Percentiles rank a stretch among this genome's conserved stretches.
Evolutionary conservation across 345 rosid species (phyloP).

Genomic region (Microcos paniculata): DNA sequence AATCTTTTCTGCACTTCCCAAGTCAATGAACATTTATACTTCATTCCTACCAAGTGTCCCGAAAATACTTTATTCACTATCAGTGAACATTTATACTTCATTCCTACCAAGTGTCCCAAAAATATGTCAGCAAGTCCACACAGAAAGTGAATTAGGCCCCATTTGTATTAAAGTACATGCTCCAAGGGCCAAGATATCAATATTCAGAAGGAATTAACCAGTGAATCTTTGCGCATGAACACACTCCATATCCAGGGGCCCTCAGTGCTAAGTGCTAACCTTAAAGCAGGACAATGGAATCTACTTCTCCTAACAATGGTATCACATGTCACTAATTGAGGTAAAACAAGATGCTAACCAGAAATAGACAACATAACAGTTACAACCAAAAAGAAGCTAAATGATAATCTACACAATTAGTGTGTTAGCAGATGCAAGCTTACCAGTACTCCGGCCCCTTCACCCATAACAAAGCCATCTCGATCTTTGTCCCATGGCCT

Average conservation of each 20-base stretch:
- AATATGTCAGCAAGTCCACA: not conserved
- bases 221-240: not conserved
- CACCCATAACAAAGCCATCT: constrained; percentile 99
- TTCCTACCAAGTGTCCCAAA: not conserved
- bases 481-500: constrained; percentile 97
- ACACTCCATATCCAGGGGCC: not conserved
- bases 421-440: constrained; percentile 27
- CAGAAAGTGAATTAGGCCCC: not conserved
- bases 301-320: not conserved
- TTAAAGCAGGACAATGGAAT: not conserved
- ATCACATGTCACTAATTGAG: not conserved
- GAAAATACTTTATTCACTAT: too few relatives aligned
- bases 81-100: not conserved
- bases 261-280: not conserved
- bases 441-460: constrained; percentile 97
- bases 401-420: not conserved
- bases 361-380: not conserved
- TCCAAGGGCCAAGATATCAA: not conserved
- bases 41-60: not conserved
- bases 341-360: constrained; percentile 1
- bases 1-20: not conserved
- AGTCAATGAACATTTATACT: not conserved
- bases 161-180: not conserved
- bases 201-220: not conserved
- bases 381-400: not conserved